Percentiles rank a stretch among this genome's conserved stretches.
phyloP scores from a whole-genome alignment of 2,329 filamentous ascomycete species.

The Talaromyces islandicus region DNA sequence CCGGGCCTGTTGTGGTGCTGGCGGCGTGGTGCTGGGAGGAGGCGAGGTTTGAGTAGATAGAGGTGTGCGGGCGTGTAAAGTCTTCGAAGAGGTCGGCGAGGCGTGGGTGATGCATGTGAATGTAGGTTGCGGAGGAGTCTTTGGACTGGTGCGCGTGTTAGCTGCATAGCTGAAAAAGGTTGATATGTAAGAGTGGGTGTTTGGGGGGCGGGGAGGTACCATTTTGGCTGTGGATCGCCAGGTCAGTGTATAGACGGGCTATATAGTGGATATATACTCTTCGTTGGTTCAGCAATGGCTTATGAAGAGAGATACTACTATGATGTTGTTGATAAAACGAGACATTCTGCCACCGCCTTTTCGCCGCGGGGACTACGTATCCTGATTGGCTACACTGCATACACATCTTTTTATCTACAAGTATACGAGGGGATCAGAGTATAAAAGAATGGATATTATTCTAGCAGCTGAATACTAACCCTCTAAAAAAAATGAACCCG shows the following conservation, averaged over 20 bases:
- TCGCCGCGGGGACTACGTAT: neutral
- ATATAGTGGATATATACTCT: neutral
- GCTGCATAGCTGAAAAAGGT: no score
- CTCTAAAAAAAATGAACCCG: neutral
- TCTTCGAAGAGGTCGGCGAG: slow-evolving; percentile 47
- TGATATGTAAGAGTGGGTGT: neutral
- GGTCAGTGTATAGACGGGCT: no score
- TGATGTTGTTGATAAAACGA: neutral
- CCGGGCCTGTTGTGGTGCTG: slow-evolving; percentile 5
- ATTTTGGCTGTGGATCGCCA: neutral
- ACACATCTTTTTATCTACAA: neutral
- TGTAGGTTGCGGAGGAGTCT: slow-evolving; percentile 44
- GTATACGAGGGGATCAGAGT: neutral
- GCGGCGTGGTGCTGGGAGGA: slow-evolving; percentile 12
- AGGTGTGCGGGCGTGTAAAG: slow-evolving; percentile 42
- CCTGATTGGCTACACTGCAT: neutral
- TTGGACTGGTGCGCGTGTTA: slow-evolving; percentile 35
- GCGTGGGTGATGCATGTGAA: slow-evolving; percentile 44
- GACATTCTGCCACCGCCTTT: neutral
- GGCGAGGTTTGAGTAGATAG: slow-evolving; percentile 16
- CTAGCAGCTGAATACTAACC: neutral
- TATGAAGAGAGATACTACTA: neutral
- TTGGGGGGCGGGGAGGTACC: neutral
- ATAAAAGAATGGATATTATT: neutral
- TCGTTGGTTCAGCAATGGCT: neutral